Base-by-base conservation (phyloP, 805 yeast genomes). In the Candida awuae region DNA sequence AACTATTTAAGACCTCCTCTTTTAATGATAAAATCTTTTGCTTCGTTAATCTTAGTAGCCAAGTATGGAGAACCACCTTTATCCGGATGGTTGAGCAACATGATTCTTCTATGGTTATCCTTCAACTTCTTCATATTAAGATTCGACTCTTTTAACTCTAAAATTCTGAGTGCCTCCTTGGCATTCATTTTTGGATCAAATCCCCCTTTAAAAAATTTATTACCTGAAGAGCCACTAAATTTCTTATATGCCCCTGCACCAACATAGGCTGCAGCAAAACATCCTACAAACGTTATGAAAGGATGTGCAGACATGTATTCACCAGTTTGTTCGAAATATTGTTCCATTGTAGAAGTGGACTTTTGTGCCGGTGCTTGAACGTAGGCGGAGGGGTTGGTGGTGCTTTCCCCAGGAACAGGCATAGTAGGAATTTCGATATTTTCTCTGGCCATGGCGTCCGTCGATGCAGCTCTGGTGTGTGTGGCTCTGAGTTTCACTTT, bases 21-120 rank as follows among this genome's bases (percentile, higher is more conserved):
- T 58, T 80, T 79, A 42, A 77, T 80, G 56, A 84, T 65, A 51
- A 82, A 73, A 52, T 85, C 94, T 54, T 81, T 80, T 20, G 97
- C 96, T 63, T 88, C 95, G 58, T 88, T 88, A 45, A 88, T 81
- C 66, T 88, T 88, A 42, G 88, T 79, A 34, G 97, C 95, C 59
- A 88, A 59, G 53, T 73, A 86, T 20, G 94, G 84, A 9, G 94
- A 81, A 2, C 97, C 97, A 25, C 96, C 96, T 56, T 79, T 83
- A 65, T 88, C 97, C 9, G 97, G 97, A 56, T 88, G 97, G 59
- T 88, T 88, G 35, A 82, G 73, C 62, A 85, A 62, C 92, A 88
- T 84, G 53, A 87, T 80, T 51, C 68, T 69, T 63, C 95, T 75
- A 57, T 88, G 95, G 43, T 77, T 79, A 45, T 80, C 86, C 55